These are phyloP conservation scores for Phytophthora macrochlamydospora DNA, from an alignment of 352 stramenopile species.

Conservation along the genomic window DNA sequence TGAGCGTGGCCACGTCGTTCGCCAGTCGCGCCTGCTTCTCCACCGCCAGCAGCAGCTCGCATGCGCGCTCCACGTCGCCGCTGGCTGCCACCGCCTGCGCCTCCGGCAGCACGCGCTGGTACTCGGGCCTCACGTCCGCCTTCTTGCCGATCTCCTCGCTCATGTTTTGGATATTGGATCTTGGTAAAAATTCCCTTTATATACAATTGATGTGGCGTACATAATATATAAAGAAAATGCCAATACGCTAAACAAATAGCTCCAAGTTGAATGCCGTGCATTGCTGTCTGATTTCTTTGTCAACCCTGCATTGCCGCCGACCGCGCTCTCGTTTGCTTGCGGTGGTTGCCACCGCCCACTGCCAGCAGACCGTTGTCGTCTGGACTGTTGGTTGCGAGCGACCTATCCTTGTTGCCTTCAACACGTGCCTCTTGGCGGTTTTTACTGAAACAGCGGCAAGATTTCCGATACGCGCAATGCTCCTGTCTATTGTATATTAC, in stretches of 20 bases:
- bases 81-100: constrained; percentile 62
- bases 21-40: constrained; percentile 83
- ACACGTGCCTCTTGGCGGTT: too few species aligned
- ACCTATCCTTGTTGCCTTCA: too few species aligned
- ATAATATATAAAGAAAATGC: too few species aligned
- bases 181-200: constrained; percentile 7
- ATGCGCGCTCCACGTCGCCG: constrained; percentile 82
- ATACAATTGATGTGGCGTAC: too few species aligned
- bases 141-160: constrained; percentile 84
- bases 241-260: too few species aligned
- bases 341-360: too few species aligned
- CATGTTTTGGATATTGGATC: constrained; percentile 50
- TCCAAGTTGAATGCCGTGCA: too few species aligned
- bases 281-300: too few species aligned
- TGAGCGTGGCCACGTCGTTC: constrained; percentile 89
- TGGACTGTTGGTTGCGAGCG: too few species aligned
- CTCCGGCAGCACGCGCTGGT: constrained; percentile 68
- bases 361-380: too few species aligned
- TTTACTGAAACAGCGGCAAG: background rate
- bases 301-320: too few species aligned
- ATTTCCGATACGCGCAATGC: background rate
- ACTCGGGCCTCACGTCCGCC: constrained; percentile 69
- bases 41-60: constrained; percentile 84
- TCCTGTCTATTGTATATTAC: constrained; percentile 38
- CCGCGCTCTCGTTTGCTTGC: too few species aligned